phyloP scores from a whole-genome alignment of 2,329 filamentous ascomycete species.

The Aspergillus sp. region DNA sequence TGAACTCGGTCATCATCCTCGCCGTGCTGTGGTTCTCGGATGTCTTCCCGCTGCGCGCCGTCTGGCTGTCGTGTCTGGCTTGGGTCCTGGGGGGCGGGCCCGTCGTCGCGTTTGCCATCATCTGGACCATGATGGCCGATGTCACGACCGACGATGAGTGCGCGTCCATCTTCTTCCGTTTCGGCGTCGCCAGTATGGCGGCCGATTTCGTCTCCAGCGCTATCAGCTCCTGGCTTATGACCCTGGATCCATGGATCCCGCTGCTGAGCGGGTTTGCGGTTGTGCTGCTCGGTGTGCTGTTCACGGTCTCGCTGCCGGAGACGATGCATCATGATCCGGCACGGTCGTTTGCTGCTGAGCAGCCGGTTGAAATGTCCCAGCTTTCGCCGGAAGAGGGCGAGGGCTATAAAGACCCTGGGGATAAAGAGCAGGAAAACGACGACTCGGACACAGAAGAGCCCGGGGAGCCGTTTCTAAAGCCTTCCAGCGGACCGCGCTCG shows the following conservation, averaged over 20 bases:
- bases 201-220: constrained; percentile 32
- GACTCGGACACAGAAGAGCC: constrained; percentile 6
- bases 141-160: constrained; percentile 39
- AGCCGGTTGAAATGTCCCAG: constrained; percentile 22
- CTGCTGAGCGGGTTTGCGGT: constrained; percentile 27
- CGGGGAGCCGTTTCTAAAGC: constrained; percentile 10
- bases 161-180: constrained; percentile 33
- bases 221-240: constrained; percentile 33
- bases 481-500: constrained; percentile 4
- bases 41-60: constrained; percentile 36
- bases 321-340: constrained; percentile 32
- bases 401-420: constrained; percentile 9
- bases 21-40: constrained; percentile 30
- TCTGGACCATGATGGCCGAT: constrained; percentile 44
- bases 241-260: constrained; percentile 32
- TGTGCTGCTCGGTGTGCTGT: constrained; percentile 22
- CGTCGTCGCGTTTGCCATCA: constrained; percentile 38
- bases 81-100: constrained; percentile 40
- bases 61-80: constrained; percentile 40
- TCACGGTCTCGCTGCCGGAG: constrained; percentile 29
- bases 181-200: constrained; percentile 30
- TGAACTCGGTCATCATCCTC: constrained; percentile 25
- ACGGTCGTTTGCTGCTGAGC: constrained; percentile 2
- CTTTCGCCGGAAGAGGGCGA: constrained; percentile 10
- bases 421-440: constrained; percentile 10